A percentile compares a stretch with the other conserved stretches of the same genome.
These are phyloP conservation scores for Colletotrichum limetticola DNA, from an alignment of 2,329 filamentous ascomycete species.

Conservation along the genomic window DNA sequence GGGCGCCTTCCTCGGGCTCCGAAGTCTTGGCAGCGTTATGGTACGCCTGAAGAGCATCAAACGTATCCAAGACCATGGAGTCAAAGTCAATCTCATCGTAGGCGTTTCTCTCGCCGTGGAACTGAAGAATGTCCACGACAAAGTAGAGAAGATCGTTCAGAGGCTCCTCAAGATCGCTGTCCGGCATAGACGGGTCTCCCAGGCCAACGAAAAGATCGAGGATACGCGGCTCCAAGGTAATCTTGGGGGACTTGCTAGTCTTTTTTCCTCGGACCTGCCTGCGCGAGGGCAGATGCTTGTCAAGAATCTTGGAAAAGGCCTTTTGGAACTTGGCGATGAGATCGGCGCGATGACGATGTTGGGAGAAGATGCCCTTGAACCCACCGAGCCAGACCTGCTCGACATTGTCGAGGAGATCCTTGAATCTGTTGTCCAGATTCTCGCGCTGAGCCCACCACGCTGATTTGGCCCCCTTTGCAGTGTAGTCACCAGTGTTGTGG, in stretches of 20 bases:
- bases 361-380: constrained; percentile 93
- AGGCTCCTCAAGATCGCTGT: constrained; percentile 83
- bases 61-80: constrained; percentile 85
- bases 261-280: constrained; percentile 69
- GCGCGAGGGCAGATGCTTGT: constrained; percentile 87
- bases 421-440: constrained; percentile 79
- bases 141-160: constrained; percentile 96
- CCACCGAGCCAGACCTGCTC: constrained; percentile 96
- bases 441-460: constrained; percentile 93
- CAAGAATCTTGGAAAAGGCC: constrained; percentile 81
- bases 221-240: constrained; percentile 70
- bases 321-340: constrained; percentile 80
- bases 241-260: constrained; percentile 51
- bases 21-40: constrained; percentile 63
- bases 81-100: constrained; percentile 99
- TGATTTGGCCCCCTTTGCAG: constrained; percentile 77
- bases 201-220: constrained; percentile 90
- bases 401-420: constrained; percentile 83
- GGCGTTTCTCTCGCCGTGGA: constrained; percentile 94
- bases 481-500: constrained; percentile 75
- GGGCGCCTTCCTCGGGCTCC: constrained; percentile 58
- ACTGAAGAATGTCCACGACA: constrained; percentile 94
- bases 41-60: constrained; percentile 85
- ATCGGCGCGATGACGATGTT: constrained; percentile 70
- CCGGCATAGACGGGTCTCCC: constrained; percentile 75